Evolutionary conservation across 352 stramenopile genomes (phyloP).

Genomic region (Globisporangium viniferum): DNA sequence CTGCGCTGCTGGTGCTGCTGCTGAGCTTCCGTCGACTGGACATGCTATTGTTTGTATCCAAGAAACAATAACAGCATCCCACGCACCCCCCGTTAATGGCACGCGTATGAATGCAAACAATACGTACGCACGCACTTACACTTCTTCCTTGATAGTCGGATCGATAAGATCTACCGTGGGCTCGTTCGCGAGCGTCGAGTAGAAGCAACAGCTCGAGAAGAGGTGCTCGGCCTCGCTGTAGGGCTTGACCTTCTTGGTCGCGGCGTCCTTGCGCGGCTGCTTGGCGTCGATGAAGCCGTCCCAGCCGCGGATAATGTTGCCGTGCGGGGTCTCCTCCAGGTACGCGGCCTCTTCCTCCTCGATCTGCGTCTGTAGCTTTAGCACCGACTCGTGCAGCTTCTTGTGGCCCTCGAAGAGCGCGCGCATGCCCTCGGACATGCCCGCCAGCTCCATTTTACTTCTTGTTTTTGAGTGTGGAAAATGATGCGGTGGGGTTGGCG

Average conservation of each 20-base stretch:
- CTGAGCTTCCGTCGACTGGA: conserved; percentile 39
- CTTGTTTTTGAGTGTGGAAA: neutral
- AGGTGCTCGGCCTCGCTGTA: conserved; percentile 78
- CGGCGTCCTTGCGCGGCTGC: conserved; percentile 66
- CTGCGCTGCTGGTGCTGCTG: conserved; percentile 12
- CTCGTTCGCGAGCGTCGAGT: conserved; percentile 46
- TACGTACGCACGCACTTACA: neutral
- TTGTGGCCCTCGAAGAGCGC: conserved; percentile 68
- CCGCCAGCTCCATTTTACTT: conserved; percentile 14
- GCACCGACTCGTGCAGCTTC: conserved; percentile 64
- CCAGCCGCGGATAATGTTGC: conserved; percentile 87
- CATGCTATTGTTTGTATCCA: neutral
- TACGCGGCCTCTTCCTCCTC: conserved; percentile 77
- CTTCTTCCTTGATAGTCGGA: conserved; percentile 18
- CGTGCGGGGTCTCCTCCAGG: conserved; percentile 78
- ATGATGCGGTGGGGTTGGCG: neutral
- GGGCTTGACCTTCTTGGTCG: conserved; percentile 77
- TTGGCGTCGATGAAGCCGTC: conserved; percentile 86
- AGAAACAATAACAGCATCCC: neutral
- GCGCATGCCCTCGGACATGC: conserved; percentile 66
- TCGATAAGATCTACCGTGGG: conserved; percentile 57
- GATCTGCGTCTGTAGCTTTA: conserved; percentile 73
- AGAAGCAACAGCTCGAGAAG: conserved; percentile 76
- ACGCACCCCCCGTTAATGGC: neutral
- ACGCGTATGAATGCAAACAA: neutral